Evolutionary conservation across 2,329 filamentous ascomycete genomes (phyloP), one percentile per base, ranked within the genome.

Genomic region (Aspergillus melleus): DNA sequence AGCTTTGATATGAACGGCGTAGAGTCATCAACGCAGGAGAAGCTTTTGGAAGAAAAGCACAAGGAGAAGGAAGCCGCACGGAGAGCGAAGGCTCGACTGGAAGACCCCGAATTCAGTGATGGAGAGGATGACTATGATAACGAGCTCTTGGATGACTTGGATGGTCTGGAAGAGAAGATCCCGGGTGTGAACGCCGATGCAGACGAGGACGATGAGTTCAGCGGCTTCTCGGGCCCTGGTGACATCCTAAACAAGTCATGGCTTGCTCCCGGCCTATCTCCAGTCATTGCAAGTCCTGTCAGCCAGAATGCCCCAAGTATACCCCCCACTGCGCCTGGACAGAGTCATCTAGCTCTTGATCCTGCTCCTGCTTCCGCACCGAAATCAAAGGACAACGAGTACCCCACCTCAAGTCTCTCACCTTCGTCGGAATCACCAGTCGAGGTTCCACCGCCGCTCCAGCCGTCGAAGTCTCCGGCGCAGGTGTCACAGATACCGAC

Each of bases 1-100:
- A 88, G 86, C 65, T 89, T 89, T 64, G 86, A 89, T 62, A 83
- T 88, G 66, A 81, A 79, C 6, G 82, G 81, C 16, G 79, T 80
- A 10, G 86, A 84, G 56, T 86, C 85, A 5, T 80, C 82, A 4
- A 79, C 80, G 0, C 85, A 89, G 68, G 86, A 89, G 67, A 83
- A 83, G 63, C 73, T 87, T 6, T 73, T 89, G 36, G 86, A 89
- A 72, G 86, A 88, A 61, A 85, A 85, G 54, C 85, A 88, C 65
- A 81, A 85, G 75, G 74, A 81, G 70, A 76, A 85, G 75, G 77
- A 83, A 70, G 75, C 82, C 61, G 76, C 73, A 30, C 73, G 75
- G 54, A 76, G 70, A 57, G 70, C 70, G 12, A 67, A 73, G 32
- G 67, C 68, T 12, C 67, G 58, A 20, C 52, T 70, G 47, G 71